Conservation (phyloP, 331 rosid genomes). For the Stylosanthes scabra region DNA sequence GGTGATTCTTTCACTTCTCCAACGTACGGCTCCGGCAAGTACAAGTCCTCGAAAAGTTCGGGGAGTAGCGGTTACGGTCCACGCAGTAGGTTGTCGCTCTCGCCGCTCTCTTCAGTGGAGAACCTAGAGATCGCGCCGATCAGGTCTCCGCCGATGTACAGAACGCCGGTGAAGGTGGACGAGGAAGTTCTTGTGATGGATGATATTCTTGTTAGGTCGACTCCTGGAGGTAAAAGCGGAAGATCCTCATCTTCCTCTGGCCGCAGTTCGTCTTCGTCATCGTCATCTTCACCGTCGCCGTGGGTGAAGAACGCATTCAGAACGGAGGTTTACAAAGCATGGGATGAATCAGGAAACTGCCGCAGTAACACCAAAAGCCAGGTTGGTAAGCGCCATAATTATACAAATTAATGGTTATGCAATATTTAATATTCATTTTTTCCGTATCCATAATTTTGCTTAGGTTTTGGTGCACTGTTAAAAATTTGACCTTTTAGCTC, state of each 20-base stretch:
- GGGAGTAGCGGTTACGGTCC: slow-evolving; percentile 57
- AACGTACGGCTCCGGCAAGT: slow-evolving; percentile 43
- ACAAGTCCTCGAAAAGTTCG: slow-evolving; percentile 43
- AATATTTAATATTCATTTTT: background rate
- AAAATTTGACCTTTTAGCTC: no score
- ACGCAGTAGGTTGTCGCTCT: slow-evolving; percentile 47
- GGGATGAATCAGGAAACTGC: slow-evolving; percentile 56
- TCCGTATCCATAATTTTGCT: no score
- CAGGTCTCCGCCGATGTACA: slow-evolving; percentile 50
- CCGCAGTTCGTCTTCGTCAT: slow-evolving; percentile 27
- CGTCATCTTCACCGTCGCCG: slow-evolving; percentile 40
- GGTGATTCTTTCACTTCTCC: slow-evolving; percentile 50
- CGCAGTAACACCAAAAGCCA: slow-evolving; percentile 59
- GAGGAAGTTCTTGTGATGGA: slow-evolving; percentile 78
- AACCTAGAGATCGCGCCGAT: slow-evolving; percentile 51
- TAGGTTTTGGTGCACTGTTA: no score
- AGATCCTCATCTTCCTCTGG: slow-evolving; percentile 50
- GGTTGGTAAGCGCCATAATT: slow-evolving; percentile 53
- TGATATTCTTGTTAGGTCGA: slow-evolving; percentile 55
- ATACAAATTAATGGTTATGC: background rate
- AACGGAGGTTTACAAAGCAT: slow-evolving; percentile 43
- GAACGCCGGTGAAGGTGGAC: slow-evolving; percentile 57
- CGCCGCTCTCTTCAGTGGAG: slow-evolving; percentile 62
- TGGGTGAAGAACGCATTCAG: slow-evolving; percentile 46
- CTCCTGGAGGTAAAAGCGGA: slow-evolving; percentile 45